Conservation (phyloP, 345 rosid species). For the Capsella bursapastoris region DNA sequence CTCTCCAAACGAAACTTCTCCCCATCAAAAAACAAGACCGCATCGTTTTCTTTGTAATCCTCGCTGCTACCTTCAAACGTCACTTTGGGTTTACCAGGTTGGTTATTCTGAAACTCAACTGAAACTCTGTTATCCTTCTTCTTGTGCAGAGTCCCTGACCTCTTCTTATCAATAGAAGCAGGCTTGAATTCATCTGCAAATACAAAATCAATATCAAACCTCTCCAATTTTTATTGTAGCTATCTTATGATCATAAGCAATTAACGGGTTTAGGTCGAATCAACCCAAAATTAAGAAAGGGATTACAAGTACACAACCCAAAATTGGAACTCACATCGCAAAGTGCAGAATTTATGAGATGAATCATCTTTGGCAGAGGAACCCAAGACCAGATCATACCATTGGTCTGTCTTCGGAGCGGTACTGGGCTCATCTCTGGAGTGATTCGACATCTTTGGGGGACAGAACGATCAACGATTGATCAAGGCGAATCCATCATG, state of each 20-base stretch:
- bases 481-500: constrained; percentile 33
- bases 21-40: constrained; percentile 79
- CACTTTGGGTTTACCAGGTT: constrained; percentile 75
- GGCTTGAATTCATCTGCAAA: constrained; percentile 83
- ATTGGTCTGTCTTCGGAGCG: constrained; percentile 77
- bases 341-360: constrained; percentile 68
- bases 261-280: neutral
- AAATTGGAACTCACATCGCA: constrained; percentile 58
- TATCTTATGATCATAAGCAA: constrained; percentile 7
- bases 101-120: constrained; percentile 85
- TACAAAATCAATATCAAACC: constrained; percentile 8
- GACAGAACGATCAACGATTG: constrained; percentile 13
- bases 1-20: constrained; percentile 72
- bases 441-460: constrained; percentile 59
- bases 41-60: constrained; percentile 84
- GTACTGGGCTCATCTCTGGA: constrained; percentile 63
- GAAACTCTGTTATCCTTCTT: constrained; percentile 79
- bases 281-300: neutral
- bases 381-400: constrained; percentile 79
- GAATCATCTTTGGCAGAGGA: constrained; percentile 66
- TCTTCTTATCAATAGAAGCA: constrained; percentile 80
- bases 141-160: constrained; percentile 71
- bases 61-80: constrained; percentile 87
- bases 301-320: neutral
- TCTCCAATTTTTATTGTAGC: neutral